These are phyloP conservation scores for Fusarium falciforme DNA, from an alignment of 2,329 filamentous ascomycete species.

Conservation along the genomic window DNA sequence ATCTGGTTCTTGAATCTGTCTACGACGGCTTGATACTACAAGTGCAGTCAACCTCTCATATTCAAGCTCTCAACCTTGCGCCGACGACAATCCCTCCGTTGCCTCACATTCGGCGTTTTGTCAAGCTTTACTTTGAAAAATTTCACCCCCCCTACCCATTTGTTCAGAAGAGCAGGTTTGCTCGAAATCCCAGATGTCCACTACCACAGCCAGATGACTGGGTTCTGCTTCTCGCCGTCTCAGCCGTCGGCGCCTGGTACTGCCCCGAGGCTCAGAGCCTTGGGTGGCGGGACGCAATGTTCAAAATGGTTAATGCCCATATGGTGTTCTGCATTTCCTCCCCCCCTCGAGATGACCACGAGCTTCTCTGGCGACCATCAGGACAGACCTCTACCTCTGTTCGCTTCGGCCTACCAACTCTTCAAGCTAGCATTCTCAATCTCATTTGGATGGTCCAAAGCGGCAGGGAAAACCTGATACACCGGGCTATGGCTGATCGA, in stretches of 20 bases:
- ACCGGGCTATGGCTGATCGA: background rate
- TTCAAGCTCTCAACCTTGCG: background rate
- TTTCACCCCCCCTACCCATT: conserved; percentile 33
- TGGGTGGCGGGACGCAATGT: background rate
- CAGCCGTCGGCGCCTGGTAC: background rate
- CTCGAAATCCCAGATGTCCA: background rate
- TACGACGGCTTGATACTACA: background rate
- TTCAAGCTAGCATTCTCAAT: background rate
- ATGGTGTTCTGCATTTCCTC: background rate
- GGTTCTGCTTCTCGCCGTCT: background rate
- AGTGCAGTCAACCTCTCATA: background rate
- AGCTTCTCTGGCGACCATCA: background rate
- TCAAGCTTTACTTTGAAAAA: conserved; percentile 22
- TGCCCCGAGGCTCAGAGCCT: background rate
- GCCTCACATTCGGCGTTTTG: conserved; percentile 10
- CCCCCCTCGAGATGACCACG: background rate
- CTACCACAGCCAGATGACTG: background rate
- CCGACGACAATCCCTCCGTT: conserved; percentile 10
- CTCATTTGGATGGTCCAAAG: background rate
- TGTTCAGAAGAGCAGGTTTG: background rate
- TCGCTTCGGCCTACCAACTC: background rate
- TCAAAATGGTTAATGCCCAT: background rate
- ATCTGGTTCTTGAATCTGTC: background rate
- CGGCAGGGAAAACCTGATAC: background rate
- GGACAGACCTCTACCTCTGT: background rate